These are phyloP conservation scores for Thelonectria rubi DNA, from an alignment of 2,329 filamentous ascomycete genomes.

Conservation along the genomic window DNA sequence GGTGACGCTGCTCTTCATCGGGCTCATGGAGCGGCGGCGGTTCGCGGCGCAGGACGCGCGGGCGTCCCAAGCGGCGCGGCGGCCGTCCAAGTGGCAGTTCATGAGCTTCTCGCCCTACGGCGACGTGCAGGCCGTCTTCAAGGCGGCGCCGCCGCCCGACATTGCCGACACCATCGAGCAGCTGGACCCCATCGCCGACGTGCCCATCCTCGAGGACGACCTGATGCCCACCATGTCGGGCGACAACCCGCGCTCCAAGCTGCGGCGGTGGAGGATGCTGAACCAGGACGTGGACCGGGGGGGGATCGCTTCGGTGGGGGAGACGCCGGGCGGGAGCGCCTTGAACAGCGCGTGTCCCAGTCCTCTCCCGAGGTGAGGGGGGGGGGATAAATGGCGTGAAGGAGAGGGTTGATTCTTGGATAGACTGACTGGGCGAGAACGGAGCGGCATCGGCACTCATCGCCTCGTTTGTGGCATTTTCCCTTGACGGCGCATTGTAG, in stretches of 20 bases:
- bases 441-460: neutral
- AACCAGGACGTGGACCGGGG: constrained; percentile 11
- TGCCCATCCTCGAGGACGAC: constrained; percentile 44
- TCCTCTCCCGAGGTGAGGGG: neutral
- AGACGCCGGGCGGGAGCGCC: constrained; percentile 1
- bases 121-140: constrained; percentile 68
- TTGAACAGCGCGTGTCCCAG: constrained; percentile 13
- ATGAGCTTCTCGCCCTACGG: constrained; percentile 64
- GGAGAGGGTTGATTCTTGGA: neutral
- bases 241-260: constrained; percentile 30
- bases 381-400: neutral
- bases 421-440: neutral
- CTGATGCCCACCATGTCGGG: constrained; percentile 38
- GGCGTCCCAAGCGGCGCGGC: neutral
- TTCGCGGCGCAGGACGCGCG: constrained; percentile 47
- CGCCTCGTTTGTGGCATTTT: neutral
- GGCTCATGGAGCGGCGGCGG: constrained; percentile 67
- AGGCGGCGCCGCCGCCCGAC: constrained; percentile 62
- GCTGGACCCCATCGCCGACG: constrained; percentile 44
- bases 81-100: constrained; percentile 54
- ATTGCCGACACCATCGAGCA: constrained; percentile 44
- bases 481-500: neutral
- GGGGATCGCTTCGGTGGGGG: neutral
- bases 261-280: constrained; percentile 21
- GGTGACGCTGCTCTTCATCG: constrained; percentile 69